Evolutionary conservation across 352 stramenopile genomes (phyloP), one percentile per base, ranked within the genome.

Genomic region (Globisporangium mamillatum): DNA sequence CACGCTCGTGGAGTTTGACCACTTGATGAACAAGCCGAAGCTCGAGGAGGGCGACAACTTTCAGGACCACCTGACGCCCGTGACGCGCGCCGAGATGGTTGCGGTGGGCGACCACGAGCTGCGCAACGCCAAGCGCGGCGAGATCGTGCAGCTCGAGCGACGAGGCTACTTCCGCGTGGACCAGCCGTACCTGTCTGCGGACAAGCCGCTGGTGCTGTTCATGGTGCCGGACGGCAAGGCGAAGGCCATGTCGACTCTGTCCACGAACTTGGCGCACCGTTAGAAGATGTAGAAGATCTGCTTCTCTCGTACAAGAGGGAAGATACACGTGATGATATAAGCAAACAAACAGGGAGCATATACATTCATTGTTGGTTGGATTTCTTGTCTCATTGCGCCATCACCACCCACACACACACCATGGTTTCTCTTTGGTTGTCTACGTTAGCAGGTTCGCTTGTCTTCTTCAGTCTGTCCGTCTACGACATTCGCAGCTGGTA

Each of bases 401-500:
- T 27, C 53, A 22, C 25, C 53, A 58, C 52, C 7, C 55, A 46
- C 18, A 38, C 25, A 58, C 14, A 58, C 14, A 29, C 22, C 3
- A 38, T 50, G 20, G 41, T 20, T 50, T 50, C 41, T 50, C 41
- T 50, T 50, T 50, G 53, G 53, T 20, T 24, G 55, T 68, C 44
- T 63, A 52, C 52, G 20, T 36, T 66, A 34, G n/a, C 38, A 20
- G n/a, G 36, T 27, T 55, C 59, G 18, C 36, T 27, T 63, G 41
- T 50, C 16, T 50, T 50, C 38, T 22, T 50, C 38, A 46, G 12
- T 53, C 29, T 18, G 8, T 25, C 50, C 27, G n/a, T 69, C 77
- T 98, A 99, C 69, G 92, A 97, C 97, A 99, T 99, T 78, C 98
- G 85, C 64, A 99, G 75, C 82, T 99, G 96, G 82, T 99, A 99